A percentile compares a stretch with the other conserved stretches of the same genome.
These are phyloP conservation scores for Iris pallida DNA, from an alignment of 116 monocot species.

Conservation along the genomic window DNA sequence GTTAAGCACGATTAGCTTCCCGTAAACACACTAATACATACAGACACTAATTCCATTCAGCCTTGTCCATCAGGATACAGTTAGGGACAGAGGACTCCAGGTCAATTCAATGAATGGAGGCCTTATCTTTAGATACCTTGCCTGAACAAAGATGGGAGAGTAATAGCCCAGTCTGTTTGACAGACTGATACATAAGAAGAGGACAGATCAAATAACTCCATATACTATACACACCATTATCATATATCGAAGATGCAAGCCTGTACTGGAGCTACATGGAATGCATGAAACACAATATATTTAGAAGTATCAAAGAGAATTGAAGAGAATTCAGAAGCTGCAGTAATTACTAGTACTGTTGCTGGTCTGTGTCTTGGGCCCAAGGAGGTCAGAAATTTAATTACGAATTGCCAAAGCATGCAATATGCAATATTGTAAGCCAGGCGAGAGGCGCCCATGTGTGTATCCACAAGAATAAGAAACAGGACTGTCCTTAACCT, in stretches of 20 bases:
- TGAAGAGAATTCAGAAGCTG: not conserved
- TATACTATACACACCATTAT: too few relatives aligned
- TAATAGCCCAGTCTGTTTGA: not conserved
- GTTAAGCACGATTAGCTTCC: too few relatives aligned
- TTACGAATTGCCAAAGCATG: constrained; percentile 2
- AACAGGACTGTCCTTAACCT: not conserved
- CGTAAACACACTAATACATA: too few relatives aligned
- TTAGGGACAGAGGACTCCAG: not conserved
- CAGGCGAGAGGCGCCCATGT: not conserved
- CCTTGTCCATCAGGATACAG: not conserved
- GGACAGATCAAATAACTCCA: too few relatives aligned
- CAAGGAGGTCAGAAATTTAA: constrained; percentile 7
- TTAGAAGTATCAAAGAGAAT: constrained; percentile 4
- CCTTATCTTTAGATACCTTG: not conserved
- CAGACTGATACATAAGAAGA: not conserved
- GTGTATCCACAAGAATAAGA: not conserved
- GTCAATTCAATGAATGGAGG: not conserved
- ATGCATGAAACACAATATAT: constrained; percentile 1
- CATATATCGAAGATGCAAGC: not conserved
- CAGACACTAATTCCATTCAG: not conserved
- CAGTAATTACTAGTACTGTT: not conserved
- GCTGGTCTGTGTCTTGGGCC: not conserved
- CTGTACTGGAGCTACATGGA: not conserved
- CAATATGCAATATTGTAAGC: constrained; percentile 3
- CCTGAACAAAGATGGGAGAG: not conserved